Percentiles rank a stretch among this genome's conserved stretches.
phyloP scores from a whole-genome alignment of 805 yeast genomes.

The Aciculoconidium aculeatum region DNA sequence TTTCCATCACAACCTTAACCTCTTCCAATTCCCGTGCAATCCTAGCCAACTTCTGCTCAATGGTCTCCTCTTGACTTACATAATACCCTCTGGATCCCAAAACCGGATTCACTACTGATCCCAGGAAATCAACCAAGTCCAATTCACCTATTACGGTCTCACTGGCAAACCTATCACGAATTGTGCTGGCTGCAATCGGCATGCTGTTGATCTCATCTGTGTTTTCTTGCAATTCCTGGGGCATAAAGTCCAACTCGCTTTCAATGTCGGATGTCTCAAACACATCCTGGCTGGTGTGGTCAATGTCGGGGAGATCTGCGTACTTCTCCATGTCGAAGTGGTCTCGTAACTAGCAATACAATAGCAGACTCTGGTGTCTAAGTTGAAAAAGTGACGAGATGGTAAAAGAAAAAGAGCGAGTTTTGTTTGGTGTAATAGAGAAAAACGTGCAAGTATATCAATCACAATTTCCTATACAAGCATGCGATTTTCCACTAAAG shows the following conservation, averaged over 20 bases:
- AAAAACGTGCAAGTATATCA: too few relatives aligned
- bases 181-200: too few relatives aligned
- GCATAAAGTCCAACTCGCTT: conserved; percentile 18
- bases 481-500: too few relatives aligned
- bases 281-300: conserved; percentile 25
- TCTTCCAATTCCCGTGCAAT: conserved; percentile 31
- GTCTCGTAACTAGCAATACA: too few relatives aligned
- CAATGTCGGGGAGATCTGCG: conserved; percentile 11
- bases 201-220: too few relatives aligned
- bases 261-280: conserved; percentile 45
- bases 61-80: conserved; percentile 25
- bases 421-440: too few relatives aligned
- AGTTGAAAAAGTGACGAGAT: too few relatives aligned
- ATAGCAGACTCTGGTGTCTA: too few relatives aligned
- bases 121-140: conserved; percentile 35
- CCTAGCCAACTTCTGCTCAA: conserved; percentile 32
- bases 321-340: conserved; percentile 14
- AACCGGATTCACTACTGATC: conserved; percentile 16
- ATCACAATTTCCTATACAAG: too few relatives aligned
- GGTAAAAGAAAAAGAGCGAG: too few relatives aligned
- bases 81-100: conserved; percentile 21
- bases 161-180: conserved; percentile 15
- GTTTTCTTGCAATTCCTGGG: too few relatives aligned
- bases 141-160: conserved; percentile 17
- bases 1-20: not conserved